Percentiles rank a stretch among this genome's conserved stretches.
Evolutionary conservation across 2,329 filamentous ascomycete species (phyloP).

Genomic region (Pseudogymnoascus sp.): DNA sequence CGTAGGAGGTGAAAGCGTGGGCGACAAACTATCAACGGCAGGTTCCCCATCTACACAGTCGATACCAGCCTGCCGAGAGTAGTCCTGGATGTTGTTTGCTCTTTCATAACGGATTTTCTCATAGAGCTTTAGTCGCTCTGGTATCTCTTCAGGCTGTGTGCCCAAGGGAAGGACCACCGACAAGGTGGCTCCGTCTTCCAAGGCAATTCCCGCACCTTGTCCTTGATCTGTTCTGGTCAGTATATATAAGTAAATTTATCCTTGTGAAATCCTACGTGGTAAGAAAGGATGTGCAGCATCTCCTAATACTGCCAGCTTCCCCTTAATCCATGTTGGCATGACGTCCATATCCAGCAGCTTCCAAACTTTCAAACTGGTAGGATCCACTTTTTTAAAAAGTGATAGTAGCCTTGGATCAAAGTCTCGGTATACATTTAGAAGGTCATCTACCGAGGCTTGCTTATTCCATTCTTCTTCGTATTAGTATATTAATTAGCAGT

Average conservation of each 20-base stretch:
- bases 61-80: conserved; percentile 42
- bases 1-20: neutral
- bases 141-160: conserved; percentile 37
- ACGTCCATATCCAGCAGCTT: conserved; percentile 53
- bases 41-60: conserved; percentile 34
- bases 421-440: conserved; percentile 33
- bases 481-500: neutral
- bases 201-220: conserved; percentile 54
- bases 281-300: conserved; percentile 63
- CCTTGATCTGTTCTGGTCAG: conserved; percentile 37
- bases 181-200: conserved; percentile 57
- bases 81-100: conserved; percentile 48
- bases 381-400: conserved; percentile 35
- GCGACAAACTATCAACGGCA: conserved; percentile 16
- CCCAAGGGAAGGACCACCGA: conserved; percentile 44
- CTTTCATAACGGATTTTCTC: conserved; percentile 48
- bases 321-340: conserved; percentile 46
- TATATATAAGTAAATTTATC: conserved; percentile 15
- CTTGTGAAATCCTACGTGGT: conserved; percentile 35
- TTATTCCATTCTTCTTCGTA: conserved; percentile 32
- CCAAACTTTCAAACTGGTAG: conserved; percentile 45
- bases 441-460: conserved; percentile 28
- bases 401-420: conserved; percentile 35
- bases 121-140: conserved; percentile 49
- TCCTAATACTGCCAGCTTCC: conserved; percentile 48